These are phyloP conservation scores for Tylopilus subfusipes DNA, from an alignment of 768 basidiomycete species.

Conservation along the genomic window DNA sequence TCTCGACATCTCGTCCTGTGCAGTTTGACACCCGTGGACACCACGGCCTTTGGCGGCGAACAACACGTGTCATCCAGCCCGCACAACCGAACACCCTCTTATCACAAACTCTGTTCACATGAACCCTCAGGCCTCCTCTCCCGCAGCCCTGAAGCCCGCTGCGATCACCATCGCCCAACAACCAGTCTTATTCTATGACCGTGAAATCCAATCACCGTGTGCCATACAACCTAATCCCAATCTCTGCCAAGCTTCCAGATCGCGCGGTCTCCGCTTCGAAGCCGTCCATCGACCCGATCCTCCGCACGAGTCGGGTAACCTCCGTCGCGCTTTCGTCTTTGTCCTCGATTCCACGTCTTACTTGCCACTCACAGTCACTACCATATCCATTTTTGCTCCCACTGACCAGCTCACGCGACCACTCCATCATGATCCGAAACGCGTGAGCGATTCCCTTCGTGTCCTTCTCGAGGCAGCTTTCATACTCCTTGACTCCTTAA, in stretches of 20 bases:
- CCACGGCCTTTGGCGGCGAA: constrained; percentile 13
- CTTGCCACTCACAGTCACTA: background rate
- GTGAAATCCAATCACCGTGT: constrained; percentile 14
- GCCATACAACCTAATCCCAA: constrained; percentile 23
- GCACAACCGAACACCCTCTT: constrained; percentile 2
- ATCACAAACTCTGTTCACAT: constrained; percentile 21
- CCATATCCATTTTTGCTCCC: too few relatives aligned
- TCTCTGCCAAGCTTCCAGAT: constrained; percentile 18
- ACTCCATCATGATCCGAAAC: constrained; percentile 17
- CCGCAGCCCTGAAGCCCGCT: background rate
- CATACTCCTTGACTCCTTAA: constrained; percentile 4
- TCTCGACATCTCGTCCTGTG: background rate
- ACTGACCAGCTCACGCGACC: background rate
- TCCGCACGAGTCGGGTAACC: constrained; percentile 16
- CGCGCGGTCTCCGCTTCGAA: constrained; percentile 22
- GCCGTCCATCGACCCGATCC: constrained; percentile 13
- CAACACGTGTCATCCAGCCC: constrained; percentile 23
- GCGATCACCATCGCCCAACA: constrained; percentile 9
- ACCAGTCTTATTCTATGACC: constrained; percentile 8
- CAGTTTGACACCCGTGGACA: constrained; percentile 17
- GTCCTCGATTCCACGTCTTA: background rate
- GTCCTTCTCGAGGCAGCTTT: constrained; percentile 5
- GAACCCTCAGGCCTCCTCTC: constrained; percentile 16
- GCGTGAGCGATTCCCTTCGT: constrained; percentile 10
- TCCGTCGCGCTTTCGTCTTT: background rate